Base-by-base conservation (phyloP, 2,329 filamentous ascomycete genomes). In the Beauveria rudraprayagi region DNA sequence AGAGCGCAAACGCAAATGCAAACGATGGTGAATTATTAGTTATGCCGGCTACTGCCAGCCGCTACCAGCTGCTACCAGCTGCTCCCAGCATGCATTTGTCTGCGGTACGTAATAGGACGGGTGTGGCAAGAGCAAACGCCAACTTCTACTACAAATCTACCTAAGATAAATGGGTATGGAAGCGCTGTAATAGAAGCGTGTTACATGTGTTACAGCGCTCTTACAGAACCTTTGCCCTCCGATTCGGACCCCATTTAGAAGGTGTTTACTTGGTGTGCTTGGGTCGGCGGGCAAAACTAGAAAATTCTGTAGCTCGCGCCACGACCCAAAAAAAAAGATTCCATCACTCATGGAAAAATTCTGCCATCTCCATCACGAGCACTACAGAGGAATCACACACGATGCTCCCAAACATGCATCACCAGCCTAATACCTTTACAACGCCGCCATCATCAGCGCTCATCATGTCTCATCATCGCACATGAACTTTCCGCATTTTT, bases 401-500 rank as follows among this genome's bases (percentile, higher is more conserved):
- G 40, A 60, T 60, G 56, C 47, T 53, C 40, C 41, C 43, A 19
- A 47, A 60, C 14, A 30, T 40, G 28, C 58, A 14, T 54, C 50
- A 60, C 34, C 58, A 54, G 43, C 50, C 28, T 30, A 54, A 40
- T 19, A 55, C 3, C 14, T 47, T 22, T 48, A 14, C 22, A 8
- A 55, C 30, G 11, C 17, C 14, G 22, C 43, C 58, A 55, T 26
- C 10, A 54, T 28, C 16, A 24, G 14, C 30, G 2, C 50, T 50
- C 26, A 41, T 40, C 22, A 8, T 10, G 50, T 41, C 50, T 11
- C 43, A 48, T 51, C 8, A 54, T 30, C n/a, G 22, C 22, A 48
- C 58, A 60, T 60, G 58, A 60, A 60, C 51, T 60, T 60, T 60
- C 58, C 58, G 50, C 58, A 60, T 60, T 60, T 60, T 60, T n/a